Conservation (phyloP, 192 early-diverging fungal genomes). For the Coemansia sp. region DNA sequence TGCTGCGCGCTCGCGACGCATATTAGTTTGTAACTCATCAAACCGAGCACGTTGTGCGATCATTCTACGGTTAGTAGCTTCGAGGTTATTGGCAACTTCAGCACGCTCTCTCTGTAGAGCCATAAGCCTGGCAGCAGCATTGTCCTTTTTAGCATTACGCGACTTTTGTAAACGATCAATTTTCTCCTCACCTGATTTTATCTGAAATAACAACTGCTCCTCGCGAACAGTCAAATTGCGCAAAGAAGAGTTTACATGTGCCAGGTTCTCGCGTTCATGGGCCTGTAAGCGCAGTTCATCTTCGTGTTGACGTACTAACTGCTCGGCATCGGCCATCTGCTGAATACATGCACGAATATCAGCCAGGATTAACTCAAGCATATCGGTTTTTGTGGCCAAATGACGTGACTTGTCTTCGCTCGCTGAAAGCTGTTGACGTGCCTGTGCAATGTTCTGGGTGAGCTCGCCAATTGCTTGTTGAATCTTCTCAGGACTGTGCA, state of each 20-base stretch:
- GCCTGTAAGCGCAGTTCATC: conserved; percentile 45
- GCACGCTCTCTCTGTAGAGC: conserved; percentile 42
- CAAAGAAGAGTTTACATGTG: conserved; percentile 21
- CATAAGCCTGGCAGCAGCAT: conserved; percentile 14
- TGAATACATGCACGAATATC: conserved; percentile 60
- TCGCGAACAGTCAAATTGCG: conserved; percentile 42
- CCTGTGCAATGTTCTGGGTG: conserved; percentile 43
- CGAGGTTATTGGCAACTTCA: conserved; percentile 24
- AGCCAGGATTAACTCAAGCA: conserved; percentile 56
- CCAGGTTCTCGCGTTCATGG: conserved; percentile 15
- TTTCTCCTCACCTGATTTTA: conserved; percentile 45
- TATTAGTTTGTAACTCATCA: conserved; percentile 29
- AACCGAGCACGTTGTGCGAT: conserved; percentile 32
- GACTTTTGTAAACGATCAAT: conserved; percentile 46
- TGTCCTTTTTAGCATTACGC: conserved; percentile 37
- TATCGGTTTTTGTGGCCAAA: conserved; percentile 56
- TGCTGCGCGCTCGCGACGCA: conserved; percentile 28
- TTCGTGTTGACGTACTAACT: conserved; percentile 53
- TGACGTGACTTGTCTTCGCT: conserved; percentile 61
- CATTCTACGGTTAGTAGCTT: conserved; percentile 34
- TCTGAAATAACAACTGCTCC: conserved; percentile 48
- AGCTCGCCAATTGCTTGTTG: conserved; percentile 67
- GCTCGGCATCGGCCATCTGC: conserved; percentile 67
- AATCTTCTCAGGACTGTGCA: conserved; percentile 74
- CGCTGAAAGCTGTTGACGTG: conserved; percentile 46